Percentiles rank a stretch among this genome's conserved stretches.
Conservation (phyloP, 306 rosid genomes). For the Astragalus glycyphyllos region DNA sequence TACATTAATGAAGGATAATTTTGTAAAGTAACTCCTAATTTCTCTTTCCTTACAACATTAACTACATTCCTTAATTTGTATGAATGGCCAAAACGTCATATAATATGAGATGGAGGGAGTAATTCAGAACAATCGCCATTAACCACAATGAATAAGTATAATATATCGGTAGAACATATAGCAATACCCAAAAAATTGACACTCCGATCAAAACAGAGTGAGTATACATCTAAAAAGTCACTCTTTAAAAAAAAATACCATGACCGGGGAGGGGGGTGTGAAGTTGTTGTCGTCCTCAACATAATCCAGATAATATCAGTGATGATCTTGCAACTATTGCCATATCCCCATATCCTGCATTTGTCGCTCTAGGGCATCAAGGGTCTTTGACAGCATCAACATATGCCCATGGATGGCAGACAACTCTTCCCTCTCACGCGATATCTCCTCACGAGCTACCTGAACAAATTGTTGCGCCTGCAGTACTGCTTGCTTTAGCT, state of each 20-base stretch:
- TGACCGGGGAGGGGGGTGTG: no score
- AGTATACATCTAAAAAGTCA: not conserved
- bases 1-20: no score
- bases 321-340: conserved; percentile 14
- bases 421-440: conserved; percentile 30
- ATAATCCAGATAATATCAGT: not conserved
- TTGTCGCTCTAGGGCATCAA: conserved; percentile 24
- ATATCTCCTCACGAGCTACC: conserved; percentile 26
- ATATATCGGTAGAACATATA: no score
- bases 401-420: conserved; percentile 36
- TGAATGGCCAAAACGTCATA: no score
- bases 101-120: no score
- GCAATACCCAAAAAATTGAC: no score
- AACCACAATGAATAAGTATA: no score
- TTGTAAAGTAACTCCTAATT: no score
- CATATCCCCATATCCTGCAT: conserved; percentile 31
- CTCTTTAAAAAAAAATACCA: no score
- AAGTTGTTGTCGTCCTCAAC: not conserved
- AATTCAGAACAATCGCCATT: not conserved
- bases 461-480: conserved; percentile 24
- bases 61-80: no score
- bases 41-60: no score
- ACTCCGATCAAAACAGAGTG: not conserved
- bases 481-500: conserved; percentile 31
- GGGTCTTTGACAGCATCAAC: conserved; percentile 35